phyloP scores from a whole-genome alignment of 2,329 filamentous ascomycete species.

The Hypoxylon sp. region DNA sequence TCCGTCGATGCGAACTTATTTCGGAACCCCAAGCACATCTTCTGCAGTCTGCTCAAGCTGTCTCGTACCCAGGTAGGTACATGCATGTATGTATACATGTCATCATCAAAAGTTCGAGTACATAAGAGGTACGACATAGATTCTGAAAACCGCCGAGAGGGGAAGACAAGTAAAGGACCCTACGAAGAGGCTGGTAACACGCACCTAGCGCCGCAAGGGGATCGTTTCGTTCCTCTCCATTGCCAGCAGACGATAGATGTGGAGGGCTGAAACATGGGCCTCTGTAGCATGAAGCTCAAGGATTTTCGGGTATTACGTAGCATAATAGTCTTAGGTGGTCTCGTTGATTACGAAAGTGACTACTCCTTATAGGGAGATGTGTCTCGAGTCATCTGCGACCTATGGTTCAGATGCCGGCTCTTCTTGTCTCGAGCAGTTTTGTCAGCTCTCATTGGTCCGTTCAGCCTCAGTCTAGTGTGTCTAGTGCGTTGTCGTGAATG shows the following conservation, averaged over 20 bases:
- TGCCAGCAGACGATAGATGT: background rate
- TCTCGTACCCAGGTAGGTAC: slow-evolving; percentile 16
- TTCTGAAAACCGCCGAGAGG: slow-evolving; percentile 23
- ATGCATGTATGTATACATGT: slow-evolving; percentile 10
- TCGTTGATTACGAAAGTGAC: slow-evolving; percentile 14
- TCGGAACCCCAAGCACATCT: slow-evolving; percentile 8
- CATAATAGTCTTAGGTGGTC: slow-evolving; percentile 1
- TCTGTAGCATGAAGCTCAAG: slow-evolving; percentile 5
- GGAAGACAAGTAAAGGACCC: slow-evolving; percentile 20
- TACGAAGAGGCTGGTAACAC: slow-evolving; percentile 12
- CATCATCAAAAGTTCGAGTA: slow-evolving; percentile 12
- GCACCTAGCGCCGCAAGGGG: background rate
- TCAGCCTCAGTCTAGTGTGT: slow-evolving; percentile 7
- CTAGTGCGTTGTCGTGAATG: slow-evolving; percentile 8
- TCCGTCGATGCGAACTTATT: slow-evolving; percentile 27
- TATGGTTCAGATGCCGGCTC: slow-evolving; percentile 28
- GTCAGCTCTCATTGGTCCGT: slow-evolving; percentile 6
- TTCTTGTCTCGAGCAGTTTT: slow-evolving; percentile 25
- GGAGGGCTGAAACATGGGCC: slow-evolving; percentile 19
- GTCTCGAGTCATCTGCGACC: slow-evolving; percentile 35
- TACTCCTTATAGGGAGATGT: slow-evolving; percentile 15
- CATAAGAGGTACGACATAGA: background rate
- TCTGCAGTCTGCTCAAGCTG: slow-evolving; percentile 1
- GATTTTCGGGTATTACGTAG: slow-evolving; percentile 24
- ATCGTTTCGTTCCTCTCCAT: background rate